A percentile compares a stretch with the other conserved stretches of the same genome.
These are phyloP conservation scores for Wickerhamomyces queroliae DNA, from an alignment of 805 yeast genomes.

Conservation along the genomic window DNA sequence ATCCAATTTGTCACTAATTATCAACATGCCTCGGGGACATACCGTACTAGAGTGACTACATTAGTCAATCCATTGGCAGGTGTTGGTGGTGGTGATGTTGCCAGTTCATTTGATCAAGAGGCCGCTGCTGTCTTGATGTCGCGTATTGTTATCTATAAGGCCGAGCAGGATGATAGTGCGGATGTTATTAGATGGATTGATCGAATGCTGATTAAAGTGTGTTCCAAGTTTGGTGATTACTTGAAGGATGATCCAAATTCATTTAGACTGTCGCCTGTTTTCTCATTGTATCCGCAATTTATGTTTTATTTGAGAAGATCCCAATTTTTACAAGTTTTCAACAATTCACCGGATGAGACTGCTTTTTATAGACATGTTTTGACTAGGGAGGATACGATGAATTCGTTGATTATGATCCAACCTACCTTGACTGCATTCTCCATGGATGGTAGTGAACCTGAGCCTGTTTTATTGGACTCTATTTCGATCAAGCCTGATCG, in stretches of 20 bases:
- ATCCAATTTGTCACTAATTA: slow-evolving; percentile 88
- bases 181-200: slow-evolving; percentile 95
- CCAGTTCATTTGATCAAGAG: slow-evolving; percentile 89
- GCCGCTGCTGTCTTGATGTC: slow-evolving; percentile 96
- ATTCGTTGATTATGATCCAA: slow-evolving; percentile 94
- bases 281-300: slow-evolving; percentile 90
- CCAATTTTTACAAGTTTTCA: slow-evolving; percentile 92
- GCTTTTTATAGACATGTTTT: slow-evolving; percentile 93
- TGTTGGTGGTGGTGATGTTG: slow-evolving; percentile 50
- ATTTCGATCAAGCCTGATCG: slow-evolving; percentile 86
- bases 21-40: slow-evolving; percentile 93
- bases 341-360: slow-evolving; percentile 98
- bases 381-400: slow-evolving; percentile 85
- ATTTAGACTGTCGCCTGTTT: slow-evolving; percentile 78
- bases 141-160: slow-evolving; percentile 81
- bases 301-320: slow-evolving; percentile 94
- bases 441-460: slow-evolving; percentile 81
- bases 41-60: slow-evolving; percentile 87
- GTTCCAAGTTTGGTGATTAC: slow-evolving; percentile 92
- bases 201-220: slow-evolving; percentile 80
- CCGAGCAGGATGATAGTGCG: slow-evolving; percentile 80
- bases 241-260: slow-evolving; percentile 78
- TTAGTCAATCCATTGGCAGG: slow-evolving; percentile 54
- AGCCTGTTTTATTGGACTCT: slow-evolving; percentile 88
- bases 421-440: slow-evolving; percentile 89